Evolutionary conservation across 1,284 basidiomycete genomes (phyloP).

Genomic region (Trichosporon sp.): DNA sequence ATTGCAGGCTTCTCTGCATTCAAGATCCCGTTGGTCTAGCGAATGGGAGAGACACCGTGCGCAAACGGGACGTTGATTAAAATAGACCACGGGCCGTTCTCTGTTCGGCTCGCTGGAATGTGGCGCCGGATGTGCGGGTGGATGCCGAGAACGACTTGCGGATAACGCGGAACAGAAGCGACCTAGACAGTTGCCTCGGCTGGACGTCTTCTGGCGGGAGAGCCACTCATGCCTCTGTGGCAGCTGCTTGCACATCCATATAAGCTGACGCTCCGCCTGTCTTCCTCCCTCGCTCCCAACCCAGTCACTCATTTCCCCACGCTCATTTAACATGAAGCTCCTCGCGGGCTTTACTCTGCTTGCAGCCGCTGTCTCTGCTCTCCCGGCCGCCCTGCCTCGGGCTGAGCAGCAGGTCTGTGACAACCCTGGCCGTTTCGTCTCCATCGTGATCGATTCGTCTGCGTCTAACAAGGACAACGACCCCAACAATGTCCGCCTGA

Average conservation of each 20-base stretch:
- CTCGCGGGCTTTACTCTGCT: not conserved
- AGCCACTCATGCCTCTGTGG: not conserved
- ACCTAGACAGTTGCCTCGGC: not conserved
- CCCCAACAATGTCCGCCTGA: slow-evolving; percentile 5
- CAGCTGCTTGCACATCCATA: not conserved
- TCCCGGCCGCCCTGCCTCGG: not conserved
- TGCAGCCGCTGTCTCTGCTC: not conserved
- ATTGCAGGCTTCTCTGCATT: too few relatives aligned
- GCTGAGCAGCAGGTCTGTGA: not conserved
- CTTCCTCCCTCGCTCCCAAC: not conserved
- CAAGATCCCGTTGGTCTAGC: not conserved
- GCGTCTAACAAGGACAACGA: slow-evolving; percentile 2
- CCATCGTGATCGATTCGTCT: slow-evolving; percentile 8
- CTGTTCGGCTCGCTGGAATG: not conserved
- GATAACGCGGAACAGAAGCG: not conserved
- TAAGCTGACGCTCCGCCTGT: not conserved
- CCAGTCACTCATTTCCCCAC: not conserved
- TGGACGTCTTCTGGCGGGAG: not conserved
- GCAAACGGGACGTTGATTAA: not conserved
- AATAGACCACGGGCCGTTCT: not conserved
- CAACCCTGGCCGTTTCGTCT: slow-evolving; percentile 5
- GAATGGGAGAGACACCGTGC: not conserved
- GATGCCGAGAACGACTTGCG: not conserved
- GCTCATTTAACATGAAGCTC: slow-evolving; percentile 5
- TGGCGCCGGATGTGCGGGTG: not conserved